phyloP scores from a whole-genome alignment of 2,329 filamentous ascomycete species.

The Celoporthe dispersa region DNA sequence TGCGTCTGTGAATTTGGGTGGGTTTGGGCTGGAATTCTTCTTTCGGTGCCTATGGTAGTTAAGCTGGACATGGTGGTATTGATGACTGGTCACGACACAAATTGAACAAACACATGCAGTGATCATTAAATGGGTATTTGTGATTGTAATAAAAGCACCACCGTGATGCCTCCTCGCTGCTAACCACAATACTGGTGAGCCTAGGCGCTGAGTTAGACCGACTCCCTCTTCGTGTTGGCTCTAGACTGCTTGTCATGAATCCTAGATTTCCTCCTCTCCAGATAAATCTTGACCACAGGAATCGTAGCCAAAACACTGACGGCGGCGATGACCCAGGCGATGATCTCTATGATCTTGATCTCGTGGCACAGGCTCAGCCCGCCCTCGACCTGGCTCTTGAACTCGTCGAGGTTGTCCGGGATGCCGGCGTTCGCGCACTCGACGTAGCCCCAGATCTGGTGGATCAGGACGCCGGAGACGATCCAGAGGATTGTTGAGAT shows the following conservation, averaged over 20 bases:
- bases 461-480: conserved; percentile 22
- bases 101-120: not conserved
- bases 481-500: conserved; percentile 24
- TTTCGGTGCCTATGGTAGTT: not conserved
- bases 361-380: conserved; percentile 25
- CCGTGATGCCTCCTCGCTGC: not conserved
- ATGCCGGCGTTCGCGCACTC: conserved; percentile 21
- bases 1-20: too few species aligned
- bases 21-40: not conserved
- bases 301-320: conserved; percentile 25
- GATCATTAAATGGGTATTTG: too few species aligned
- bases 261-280: conserved; percentile 15
- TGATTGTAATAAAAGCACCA: too few species aligned
- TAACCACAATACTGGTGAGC: not conserved
- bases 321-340: conserved; percentile 21
- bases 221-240: not conserved
- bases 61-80: not conserved
- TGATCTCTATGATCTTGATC: conserved; percentile 28
- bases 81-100: not conserved
- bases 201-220: not conserved
- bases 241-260: not conserved
- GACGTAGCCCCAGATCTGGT: conserved; percentile 26
- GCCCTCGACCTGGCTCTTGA: conserved; percentile 23
- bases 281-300: conserved; percentile 20
- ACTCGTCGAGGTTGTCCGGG: conserved; percentile 16